These are phyloP conservation scores for Fragilaria radians DNA, from an alignment of 108 stramenopile genomes.

Conservation along the genomic window DNA sequence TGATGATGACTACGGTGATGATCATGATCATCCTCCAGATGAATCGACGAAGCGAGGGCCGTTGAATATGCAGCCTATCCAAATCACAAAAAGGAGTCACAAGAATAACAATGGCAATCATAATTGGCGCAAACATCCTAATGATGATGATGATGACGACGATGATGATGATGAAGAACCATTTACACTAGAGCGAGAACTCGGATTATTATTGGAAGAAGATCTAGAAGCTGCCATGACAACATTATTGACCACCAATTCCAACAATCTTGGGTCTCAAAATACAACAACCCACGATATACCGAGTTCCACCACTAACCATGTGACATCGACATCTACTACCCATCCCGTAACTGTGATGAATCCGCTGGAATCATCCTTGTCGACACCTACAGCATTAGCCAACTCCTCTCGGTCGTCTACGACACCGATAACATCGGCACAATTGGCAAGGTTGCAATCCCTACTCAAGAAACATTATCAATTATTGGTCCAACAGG, in stretches of 20 bases:
- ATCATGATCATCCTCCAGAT: neutral
- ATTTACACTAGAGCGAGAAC: slow-evolving; percentile 56
- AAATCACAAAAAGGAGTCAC: slow-evolving; percentile 1
- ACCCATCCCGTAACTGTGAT: neutral
- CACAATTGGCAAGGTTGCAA: slow-evolving; percentile 47
- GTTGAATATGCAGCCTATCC: neutral
- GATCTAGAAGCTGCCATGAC: slow-evolving; percentile 79
- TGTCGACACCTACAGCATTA: slow-evolving; percentile 16
- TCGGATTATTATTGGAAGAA: slow-evolving; percentile 67
- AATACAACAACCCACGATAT: neutral
- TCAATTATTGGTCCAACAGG: slow-evolving; percentile 72
- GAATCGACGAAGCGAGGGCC: neutral
- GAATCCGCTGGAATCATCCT: slow-evolving; percentile 26
- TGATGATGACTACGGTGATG: slow-evolving; percentile 11
- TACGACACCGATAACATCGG: slow-evolving; percentile 29
- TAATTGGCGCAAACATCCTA: too few species aligned
- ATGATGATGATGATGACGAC: neutral
- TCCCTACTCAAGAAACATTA: slow-evolving; percentile 58
- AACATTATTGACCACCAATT: slow-evolving; percentile 22
- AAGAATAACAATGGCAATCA: too few species aligned
- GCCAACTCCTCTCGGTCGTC: slow-evolving; percentile 4
- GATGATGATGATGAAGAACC: slow-evolving; percentile 3
- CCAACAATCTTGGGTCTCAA: too few species aligned
- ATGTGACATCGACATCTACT: neutral
- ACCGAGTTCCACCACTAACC: neutral